A percentile compares a stretch with the other conserved stretches of the same genome.
phyloP scores from a whole-genome alignment of 495 filamentous ascomycete species.

The Diplogelasinospora grovesii region DNA sequence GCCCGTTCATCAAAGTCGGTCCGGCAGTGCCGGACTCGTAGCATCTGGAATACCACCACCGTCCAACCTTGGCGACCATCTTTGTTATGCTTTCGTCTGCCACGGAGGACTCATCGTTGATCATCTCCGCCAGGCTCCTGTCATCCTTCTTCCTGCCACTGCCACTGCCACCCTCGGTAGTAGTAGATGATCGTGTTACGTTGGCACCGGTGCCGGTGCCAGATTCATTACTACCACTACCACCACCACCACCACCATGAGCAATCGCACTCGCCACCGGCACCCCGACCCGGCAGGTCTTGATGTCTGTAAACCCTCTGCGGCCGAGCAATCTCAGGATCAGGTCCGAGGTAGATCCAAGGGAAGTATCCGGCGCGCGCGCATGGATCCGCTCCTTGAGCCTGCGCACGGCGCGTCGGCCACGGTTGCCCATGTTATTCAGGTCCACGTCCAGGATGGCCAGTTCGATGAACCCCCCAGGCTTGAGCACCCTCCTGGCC shows the following conservation, averaged over 20 bases:
- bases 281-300: constrained; percentile 81
- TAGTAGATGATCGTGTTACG: constrained; percentile 6
- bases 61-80: constrained; percentile 83
- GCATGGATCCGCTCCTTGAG: constrained; percentile 71
- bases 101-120: constrained; percentile 55
- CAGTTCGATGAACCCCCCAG: constrained; percentile 85
- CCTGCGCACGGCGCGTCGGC: constrained; percentile 66
- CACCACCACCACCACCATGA: too few relatives aligned
- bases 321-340: constrained; percentile 68
- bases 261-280: constrained; percentile 71
- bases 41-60: constrained; percentile 94
- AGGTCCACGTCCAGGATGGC: constrained; percentile 79
- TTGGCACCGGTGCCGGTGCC: constrained; percentile 17
- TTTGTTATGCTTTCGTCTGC: constrained; percentile 78
- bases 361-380: constrained; percentile 48
- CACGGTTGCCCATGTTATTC: constrained; percentile 75
- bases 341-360: constrained; percentile 72
- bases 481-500: constrained; percentile 82
- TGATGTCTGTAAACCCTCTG: constrained; percentile 76
- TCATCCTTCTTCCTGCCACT: constrained; percentile 27
- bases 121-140: constrained; percentile 61
- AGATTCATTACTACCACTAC: too few relatives aligned
- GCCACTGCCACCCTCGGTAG: neutral
- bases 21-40: constrained; percentile 64
- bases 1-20: too few relatives aligned